Percentiles rank a stretch among this genome's conserved stretches.
phyloP scores from a whole-genome alignment of 768 basidiomycete species.

The Amanita jacksonii region DNA sequence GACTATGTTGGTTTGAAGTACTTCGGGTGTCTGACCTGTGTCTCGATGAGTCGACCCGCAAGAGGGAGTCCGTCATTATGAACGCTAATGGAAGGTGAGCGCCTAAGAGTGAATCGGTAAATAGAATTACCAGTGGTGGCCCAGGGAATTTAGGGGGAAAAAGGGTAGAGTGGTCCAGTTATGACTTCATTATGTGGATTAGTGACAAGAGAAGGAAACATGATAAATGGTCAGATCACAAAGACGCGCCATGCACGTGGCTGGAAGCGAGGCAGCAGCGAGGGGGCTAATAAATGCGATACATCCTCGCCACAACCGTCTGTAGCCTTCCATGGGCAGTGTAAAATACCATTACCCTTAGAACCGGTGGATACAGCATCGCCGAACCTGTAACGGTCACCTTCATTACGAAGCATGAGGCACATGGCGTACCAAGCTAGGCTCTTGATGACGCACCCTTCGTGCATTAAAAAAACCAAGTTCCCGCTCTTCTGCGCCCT shows the following conservation, averaged over 20 bases:
- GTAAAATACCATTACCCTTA: too few species aligned
- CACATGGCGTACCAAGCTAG: too few species aligned
- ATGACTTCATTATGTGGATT: constrained; percentile 9
- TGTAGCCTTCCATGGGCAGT: too few species aligned
- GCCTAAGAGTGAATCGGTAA: neutral
- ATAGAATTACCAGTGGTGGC: neutral
- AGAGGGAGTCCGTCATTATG: constrained; percentile 5
- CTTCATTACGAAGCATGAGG: too few species aligned
- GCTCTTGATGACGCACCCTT: too few species aligned
- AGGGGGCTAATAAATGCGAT: neutral
- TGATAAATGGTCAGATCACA: constrained; percentile 3
- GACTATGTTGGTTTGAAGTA: neutral
- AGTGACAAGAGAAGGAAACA: neutral
- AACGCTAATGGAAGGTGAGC: too few species aligned
- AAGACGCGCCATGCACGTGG: constrained; percentile 4
- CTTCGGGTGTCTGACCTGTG: constrained; percentile 5
- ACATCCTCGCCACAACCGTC: too few species aligned
- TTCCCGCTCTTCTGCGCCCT: too few species aligned
- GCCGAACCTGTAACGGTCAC: too few species aligned
- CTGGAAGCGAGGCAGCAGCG: constrained; percentile 5
- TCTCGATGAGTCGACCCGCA: neutral
- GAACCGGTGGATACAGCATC: too few species aligned
- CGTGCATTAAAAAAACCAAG: too few species aligned
- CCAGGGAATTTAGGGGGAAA: neutral
- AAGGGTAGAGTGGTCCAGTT: neutral